Conservation (phyloP, 2,329 filamentous ascomycete species). For the Intubia oerlemansii region DNA sequence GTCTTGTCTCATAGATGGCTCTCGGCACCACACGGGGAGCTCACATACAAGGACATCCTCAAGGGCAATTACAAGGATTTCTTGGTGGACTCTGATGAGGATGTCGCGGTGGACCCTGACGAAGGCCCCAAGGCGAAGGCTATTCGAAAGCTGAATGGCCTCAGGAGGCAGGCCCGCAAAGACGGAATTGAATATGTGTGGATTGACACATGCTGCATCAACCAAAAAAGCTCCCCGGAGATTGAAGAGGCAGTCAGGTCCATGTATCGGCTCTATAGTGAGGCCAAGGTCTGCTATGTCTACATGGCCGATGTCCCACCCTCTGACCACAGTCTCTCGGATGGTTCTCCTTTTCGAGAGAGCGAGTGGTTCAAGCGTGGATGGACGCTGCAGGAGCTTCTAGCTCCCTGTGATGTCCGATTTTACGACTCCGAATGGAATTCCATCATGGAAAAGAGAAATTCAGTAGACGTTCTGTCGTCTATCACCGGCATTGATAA, state of each 20-base stretch:
- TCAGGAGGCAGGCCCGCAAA: background rate
- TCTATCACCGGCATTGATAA: constrained; percentile 6
- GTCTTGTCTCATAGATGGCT: background rate
- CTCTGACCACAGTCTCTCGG: background rate
- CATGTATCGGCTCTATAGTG: constrained; percentile 7
- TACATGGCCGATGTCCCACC: constrained; percentile 3
- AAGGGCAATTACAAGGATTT: background rate
- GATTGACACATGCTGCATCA: constrained; percentile 9
- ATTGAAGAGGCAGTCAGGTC: constrained; percentile 7
- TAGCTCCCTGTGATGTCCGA: constrained; percentile 18
- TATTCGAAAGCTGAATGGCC: background rate
- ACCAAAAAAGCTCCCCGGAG: constrained; percentile 7
- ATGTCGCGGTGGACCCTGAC: too few species aligned
- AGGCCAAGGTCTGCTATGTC: constrained; percentile 5
- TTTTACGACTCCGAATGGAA: constrained; percentile 10
- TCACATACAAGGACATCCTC: background rate
- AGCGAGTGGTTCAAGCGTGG: constrained; percentile 15
- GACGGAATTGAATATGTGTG: constrained; percentile 2
- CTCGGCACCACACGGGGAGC: background rate
- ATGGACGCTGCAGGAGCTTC: constrained; percentile 35
- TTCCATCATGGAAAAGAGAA: constrained; percentile 1
- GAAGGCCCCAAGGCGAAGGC: background rate
- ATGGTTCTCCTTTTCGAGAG: background rate
- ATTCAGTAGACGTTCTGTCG: background rate
- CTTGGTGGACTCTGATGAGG: too few species aligned